phyloP scores from a whole-genome alignment of 257 asterid species.

The Solanum dulcamara region DNA sequence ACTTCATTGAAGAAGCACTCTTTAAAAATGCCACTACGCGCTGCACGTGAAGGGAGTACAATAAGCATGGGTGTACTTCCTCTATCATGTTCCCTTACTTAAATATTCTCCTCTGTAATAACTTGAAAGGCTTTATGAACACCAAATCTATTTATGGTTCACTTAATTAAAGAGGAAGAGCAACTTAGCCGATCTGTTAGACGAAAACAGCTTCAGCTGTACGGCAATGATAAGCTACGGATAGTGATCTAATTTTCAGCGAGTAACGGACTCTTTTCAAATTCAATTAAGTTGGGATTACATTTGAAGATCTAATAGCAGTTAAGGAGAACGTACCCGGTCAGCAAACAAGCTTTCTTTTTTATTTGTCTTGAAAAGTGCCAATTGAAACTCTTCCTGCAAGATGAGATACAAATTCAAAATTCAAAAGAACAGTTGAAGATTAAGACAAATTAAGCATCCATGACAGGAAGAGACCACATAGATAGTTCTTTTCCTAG shows the following conservation, averaged over 20 bases:
- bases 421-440: not conserved
- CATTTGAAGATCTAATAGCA: not conserved
- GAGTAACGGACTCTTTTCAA: not conserved
- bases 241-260: not conserved
- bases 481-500: not conserved
- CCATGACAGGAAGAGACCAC: not conserved
- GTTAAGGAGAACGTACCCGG: conserved; percentile 42
- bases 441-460: not conserved
- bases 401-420: conserved; percentile 2
- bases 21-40: not conserved
- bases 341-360: conserved; percentile 96
- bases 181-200: not conserved
- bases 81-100: not conserved
- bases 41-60: not conserved
- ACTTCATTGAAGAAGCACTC: not conserved
- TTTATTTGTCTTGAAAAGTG: conserved; percentile 92
- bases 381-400: conserved; percentile 98
- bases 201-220: not conserved
- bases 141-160: too few relatives aligned
- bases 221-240: not conserved
- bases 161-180: not conserved
- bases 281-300: not conserved
- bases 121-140: too few relatives aligned
- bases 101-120: too few relatives aligned
- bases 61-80: not conserved